Percentiles rank a stretch among this genome's conserved stretches.
Conservation (phyloP, 2,329 filamentous ascomycete genomes). For the Monosporascus sp. region DNA sequence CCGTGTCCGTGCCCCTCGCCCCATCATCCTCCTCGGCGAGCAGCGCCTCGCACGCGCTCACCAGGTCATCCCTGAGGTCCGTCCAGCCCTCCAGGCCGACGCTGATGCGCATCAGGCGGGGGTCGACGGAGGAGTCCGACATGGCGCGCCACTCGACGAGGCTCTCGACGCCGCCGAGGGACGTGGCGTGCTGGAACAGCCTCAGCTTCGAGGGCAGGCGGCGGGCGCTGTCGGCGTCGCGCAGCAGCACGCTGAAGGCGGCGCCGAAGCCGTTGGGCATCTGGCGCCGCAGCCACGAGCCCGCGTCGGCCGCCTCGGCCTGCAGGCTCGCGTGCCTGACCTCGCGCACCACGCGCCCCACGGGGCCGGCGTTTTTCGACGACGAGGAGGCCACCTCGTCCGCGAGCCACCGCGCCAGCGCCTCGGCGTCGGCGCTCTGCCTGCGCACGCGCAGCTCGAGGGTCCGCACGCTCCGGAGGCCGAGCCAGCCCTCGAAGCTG, state of each 20-base stretch:
- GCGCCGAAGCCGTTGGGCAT: conserved; percentile 90
- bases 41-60: conserved; percentile 58
- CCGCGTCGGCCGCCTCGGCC: conserved; percentile 44
- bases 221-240: conserved; percentile 54
- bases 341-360: conserved; percentile 50
- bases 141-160: conserved; percentile 95
- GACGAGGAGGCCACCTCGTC: conserved; percentile 15
- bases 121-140: conserved; percentile 70
- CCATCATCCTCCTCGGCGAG: conserved; percentile 21
- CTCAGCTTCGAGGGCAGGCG: conserved; percentile 69
- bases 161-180: conserved; percentile 88
- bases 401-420: conserved; percentile 68
- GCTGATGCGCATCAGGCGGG: conserved; percentile 70
- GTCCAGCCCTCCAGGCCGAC: conserved; percentile 82
- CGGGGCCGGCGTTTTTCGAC: conserved; percentile 27
- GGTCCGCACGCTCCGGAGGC: conserved; percentile 78
- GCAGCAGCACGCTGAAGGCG: conserved; percentile 73
- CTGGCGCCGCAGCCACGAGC: conserved; percentile 72
- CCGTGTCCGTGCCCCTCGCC: conserved; percentile 13
- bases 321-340: conserved; percentile 80
- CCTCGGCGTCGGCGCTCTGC: conserved; percentile 66
- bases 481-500: conserved; percentile 86
- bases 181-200: conserved; percentile 93
- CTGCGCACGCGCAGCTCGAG: conserved; percentile 75
- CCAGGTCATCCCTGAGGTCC: conserved; percentile 73